A percentile compares a stretch with the other conserved stretches of the same genome.
phyloP scores from a whole-genome alignment of 2,329 filamentous ascomycete species.

The Fusarium musae region DNA sequence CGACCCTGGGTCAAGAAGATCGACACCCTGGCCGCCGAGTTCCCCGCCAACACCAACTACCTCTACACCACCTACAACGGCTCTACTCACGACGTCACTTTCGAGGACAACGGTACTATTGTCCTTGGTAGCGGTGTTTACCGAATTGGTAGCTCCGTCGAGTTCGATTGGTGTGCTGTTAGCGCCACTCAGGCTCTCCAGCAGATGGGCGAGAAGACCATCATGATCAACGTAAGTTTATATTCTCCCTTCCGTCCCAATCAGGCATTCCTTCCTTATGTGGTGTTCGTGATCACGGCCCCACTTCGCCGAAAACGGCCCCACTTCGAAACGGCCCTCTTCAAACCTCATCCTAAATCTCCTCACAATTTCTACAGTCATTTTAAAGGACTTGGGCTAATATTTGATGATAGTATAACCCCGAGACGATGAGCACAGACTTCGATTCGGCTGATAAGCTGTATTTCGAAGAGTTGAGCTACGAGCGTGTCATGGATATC shows the following conservation, averaged over 20 bases:
- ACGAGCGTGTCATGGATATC: constrained; percentile 98
- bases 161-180: constrained; percentile 99
- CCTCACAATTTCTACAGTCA: background rate
- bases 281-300: background rate
- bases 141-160: constrained; percentile 95
- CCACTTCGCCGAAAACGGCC: background rate
- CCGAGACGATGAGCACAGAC: constrained; percentile 85
- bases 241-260: background rate
- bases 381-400: background rate
- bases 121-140: constrained; percentile 96
- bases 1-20: constrained; percentile 98
- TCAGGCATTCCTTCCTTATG: background rate
- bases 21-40: constrained; percentile 96
- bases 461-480: constrained; percentile 97
- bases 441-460: constrained; percentile 90
- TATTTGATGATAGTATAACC: constrained; percentile 66
- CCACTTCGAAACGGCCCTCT: background rate
- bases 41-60: constrained; percentile 95
- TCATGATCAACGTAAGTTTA: constrained; percentile 86
- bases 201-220: constrained; percentile 92
- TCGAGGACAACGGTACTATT: constrained; percentile 90
- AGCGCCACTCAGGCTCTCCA: constrained; percentile 86
- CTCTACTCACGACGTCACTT: constrained; percentile 89
- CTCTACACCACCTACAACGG: constrained; percentile 99
- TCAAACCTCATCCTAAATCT: background rate